These are phyloP conservation scores for Falciphora oryzae DNA, from an alignment of 2,329 filamentous ascomycete genomes.

Conservation along the genomic window DNA sequence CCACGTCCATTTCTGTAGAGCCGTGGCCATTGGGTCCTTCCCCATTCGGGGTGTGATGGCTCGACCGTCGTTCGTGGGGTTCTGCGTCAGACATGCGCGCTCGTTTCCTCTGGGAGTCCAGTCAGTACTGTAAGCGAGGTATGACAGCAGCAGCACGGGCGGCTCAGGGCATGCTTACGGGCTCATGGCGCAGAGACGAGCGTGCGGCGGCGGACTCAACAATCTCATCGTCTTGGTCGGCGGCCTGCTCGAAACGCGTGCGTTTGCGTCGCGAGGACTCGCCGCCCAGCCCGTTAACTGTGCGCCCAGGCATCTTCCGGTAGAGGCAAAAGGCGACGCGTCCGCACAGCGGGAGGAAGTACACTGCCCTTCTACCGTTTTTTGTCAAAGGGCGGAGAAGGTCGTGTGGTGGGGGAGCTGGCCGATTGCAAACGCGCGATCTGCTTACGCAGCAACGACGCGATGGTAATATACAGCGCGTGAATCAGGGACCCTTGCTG, in stretches of 20 bases:
- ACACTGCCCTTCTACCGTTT: too few species aligned
- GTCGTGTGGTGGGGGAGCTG: neutral
- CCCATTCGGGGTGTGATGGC: neutral
- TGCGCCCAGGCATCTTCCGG: constrained; percentile 24
- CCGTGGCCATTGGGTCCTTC: neutral
- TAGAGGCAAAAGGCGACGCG: neutral
- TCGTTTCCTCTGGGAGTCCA: constrained; percentile 14
- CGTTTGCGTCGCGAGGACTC: constrained; percentile 33
- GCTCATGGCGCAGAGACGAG: constrained; percentile 32
- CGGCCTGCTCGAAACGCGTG: constrained; percentile 29
- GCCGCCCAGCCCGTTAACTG: constrained; percentile 19
- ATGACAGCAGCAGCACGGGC: neutral
- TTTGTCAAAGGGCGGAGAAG: neutral
- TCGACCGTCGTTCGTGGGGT: neutral
- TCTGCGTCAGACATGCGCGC: constrained; percentile 19
- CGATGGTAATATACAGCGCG: constrained; percentile 1
- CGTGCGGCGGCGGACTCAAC: constrained; percentile 33
- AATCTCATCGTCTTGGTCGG: constrained; percentile 25
- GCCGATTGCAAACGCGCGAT: neutral
- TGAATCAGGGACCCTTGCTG: neutral
- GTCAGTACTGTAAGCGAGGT: neutral
- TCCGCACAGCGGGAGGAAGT: neutral
- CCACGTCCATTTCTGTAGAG: neutral
- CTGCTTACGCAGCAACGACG: neutral
- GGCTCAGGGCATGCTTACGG: constrained; percentile 27